Base-by-base conservation (phyloP, 2,329 filamentous ascomycete species). In the Cytospora paraplurivora region DNA sequence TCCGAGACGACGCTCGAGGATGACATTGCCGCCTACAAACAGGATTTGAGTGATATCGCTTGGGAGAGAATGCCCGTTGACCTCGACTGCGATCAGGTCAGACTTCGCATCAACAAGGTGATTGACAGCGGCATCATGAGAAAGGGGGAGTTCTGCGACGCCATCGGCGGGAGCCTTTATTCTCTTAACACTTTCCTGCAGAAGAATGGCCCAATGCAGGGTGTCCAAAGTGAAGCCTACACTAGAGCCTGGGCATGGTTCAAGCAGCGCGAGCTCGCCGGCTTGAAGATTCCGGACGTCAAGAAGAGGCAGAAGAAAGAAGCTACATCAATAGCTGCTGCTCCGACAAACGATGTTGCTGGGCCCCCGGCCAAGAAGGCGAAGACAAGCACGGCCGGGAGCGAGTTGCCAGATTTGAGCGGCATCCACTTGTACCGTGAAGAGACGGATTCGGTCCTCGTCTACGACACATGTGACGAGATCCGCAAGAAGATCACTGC, bases 401-500 rank as follows among this genome's bases (percentile, higher is more conserved):
- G 21, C 11, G 13, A 19, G 47, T 12, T 1, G 8, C 37, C 37
- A 10, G 59, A 62, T 17, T 35, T 64, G 34, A 56, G 17, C 59
- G n/a, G 13, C 35, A 54, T 64, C 32, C 58, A 54, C 15, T 58
- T 64, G 3, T 17, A 51, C 4, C 79, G 81, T 13, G 84, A 88
- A 71, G 77, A 77, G 0, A 69, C 72, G 0, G 75, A 77, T 38
- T 68, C 63, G 0, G 82, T 87, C 7, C 72, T 74, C 1, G 74
- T 88, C 37, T 87, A 76, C 69, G 84, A 87, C 66, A 83, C 80
- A 6, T 87, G 84, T 72, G 81, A 87, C 67, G 82, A 83, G 57
- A 71, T 87, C 15, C 80, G 85, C 54, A 79, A 76, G 70, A 87
- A 87, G 75, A 85, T 87, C 68, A 76, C 76, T 33, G 77, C 78